Base-by-base conservation (phyloP, 208 protist genomes). In the Crithidia bombi region DNA sequence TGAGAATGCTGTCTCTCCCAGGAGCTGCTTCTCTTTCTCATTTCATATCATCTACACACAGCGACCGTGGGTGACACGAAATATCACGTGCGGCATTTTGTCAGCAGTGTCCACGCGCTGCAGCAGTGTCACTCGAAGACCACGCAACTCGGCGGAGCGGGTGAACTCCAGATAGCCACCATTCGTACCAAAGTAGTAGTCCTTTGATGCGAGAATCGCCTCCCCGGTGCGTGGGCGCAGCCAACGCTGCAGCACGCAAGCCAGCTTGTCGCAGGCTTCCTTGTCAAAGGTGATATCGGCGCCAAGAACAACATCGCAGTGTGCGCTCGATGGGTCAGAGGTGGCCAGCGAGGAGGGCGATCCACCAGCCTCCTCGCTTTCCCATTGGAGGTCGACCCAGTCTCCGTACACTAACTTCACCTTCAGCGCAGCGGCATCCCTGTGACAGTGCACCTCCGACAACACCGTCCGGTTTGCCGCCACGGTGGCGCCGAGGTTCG, bases 181-280 rank as follows among this genome's bases (percentile, higher is more conserved):
- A 58, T 86, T 87, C 0, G 92, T 96, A 26, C 92, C 92, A 78
- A 95, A 96, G 78, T 96, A 96, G 73, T 91, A 96, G 28, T 83
- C 78, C 77, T 96, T 96, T n/a, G 81, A 88, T 26, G 85, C 92
- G 65, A 96, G 87, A 43, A 91, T 69, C 14, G 86, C 89, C 0
- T 86, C 67, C 3, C 78, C 86, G 14, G 51, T 69, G 50, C 30
- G 2, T 0, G 83, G 84, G 28, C 51, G 68, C 52, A 96, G 61
- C 72, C 83, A 92, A 10, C 89, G 87, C n/a, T 56, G 47, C 55
- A 95, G 70, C 57, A 94, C 61, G 6, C 56, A 63, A 11, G 81
- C 82, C 23, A 95, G 70, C 79, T 94, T 93, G 44, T 81, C 73
- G 65, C 87, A 93, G 6, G 92, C 84, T 49, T 84, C 79, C 41